Evolutionary conservation across 352 stramenopile species (phyloP), one percentile per base, ranked within the genome.

Genomic region (Aphanomyces stellatus): DNA sequence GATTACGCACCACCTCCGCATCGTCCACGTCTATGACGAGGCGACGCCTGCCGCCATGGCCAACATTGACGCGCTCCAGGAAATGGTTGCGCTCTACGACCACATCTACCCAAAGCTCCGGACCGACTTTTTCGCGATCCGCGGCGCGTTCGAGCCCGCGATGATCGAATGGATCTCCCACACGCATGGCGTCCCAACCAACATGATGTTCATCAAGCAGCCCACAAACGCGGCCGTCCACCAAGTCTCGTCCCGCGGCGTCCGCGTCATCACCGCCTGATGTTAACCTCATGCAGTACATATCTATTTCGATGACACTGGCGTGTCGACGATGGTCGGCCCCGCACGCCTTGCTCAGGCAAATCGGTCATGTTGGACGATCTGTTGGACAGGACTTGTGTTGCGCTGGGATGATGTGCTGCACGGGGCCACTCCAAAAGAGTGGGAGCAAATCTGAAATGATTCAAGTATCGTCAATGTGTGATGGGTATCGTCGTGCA

Each of bases 121-220:
- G 40, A 46, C 37, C 37, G 88, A 95, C 60, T 87, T 97, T 41
- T 35, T 28, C 22, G 48, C 65, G 31, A 30, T 69, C 1, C 76
- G 81, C 24, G 80, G 75, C 17, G 70, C 51, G 37, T 91, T 93
- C 51, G 85, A 90, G 37, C 78, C 85, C 27, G 76, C 81, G 19
- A 71, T 90, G 17, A 86, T 97, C 17, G 80, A 95, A 59, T 97
- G 88, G 85, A 51, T 97, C 51, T 76, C 78, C 0, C 67, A 84
- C 31, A 76, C 92, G 42, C 69, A 96, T 25, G 56, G 71, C 15
- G 81, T 98, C 25, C 81, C 78, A 6, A 78, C 81, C 34, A 97
- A 97, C 57, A 96, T 95, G 85, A 97, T 98, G 88, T 97, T 97
- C 63, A 96, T 97, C 62, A 80, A 82, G 33, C 93, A 95, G 73